phyloP scores from a whole-genome alignment of 2,329 filamentous ascomycete species.

The Penicillium sp. region DNA sequence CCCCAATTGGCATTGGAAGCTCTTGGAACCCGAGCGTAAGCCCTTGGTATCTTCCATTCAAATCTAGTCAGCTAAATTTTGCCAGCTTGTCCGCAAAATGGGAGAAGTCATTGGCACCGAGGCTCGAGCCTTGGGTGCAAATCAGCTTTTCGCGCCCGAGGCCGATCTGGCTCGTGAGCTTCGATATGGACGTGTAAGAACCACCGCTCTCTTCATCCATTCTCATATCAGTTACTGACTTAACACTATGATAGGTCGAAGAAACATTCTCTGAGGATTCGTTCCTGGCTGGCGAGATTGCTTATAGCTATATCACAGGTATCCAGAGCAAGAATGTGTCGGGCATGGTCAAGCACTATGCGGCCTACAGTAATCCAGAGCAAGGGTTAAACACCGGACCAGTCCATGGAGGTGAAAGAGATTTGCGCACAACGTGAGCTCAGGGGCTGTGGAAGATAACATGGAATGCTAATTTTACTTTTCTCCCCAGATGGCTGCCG shows the following conservation, averaged over 20 bases:
- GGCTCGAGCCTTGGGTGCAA: conserved; percentile 65
- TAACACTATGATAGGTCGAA: conserved; percentile 50
- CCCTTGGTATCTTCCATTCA: background rate
- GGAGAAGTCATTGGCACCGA: conserved; percentile 65
- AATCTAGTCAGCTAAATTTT: background rate
- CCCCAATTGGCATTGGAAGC: conserved; percentile 69
- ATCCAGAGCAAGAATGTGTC: conserved; percentile 66
- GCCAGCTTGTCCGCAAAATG: conserved; percentile 63
- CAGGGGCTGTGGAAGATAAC: conserved; percentile 23
- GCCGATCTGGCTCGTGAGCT: conserved; percentile 70
- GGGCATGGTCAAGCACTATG: conserved; percentile 74
- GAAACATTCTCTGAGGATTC: conserved; percentile 71
- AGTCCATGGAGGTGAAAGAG: conserved; percentile 57
- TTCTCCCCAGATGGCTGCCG: conserved; percentile 45
- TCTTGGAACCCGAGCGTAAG: conserved; percentile 63
- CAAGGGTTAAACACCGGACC: conserved; percentile 70
- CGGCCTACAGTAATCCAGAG: conserved; percentile 66
- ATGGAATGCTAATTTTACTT: background rate
- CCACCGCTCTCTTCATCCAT: too few relatives aligned
- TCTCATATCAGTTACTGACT: background rate
- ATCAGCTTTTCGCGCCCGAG: conserved; percentile 70
- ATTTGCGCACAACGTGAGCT: conserved; percentile 56
- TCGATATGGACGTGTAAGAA: conserved; percentile 61
- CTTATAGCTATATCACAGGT: conserved; percentile 60
- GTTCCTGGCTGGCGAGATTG: conserved; percentile 67